Base-by-base conservation (phyloP, 2,329 filamentous ascomycete genomes). In the Lachnellula hyalina region DNA sequence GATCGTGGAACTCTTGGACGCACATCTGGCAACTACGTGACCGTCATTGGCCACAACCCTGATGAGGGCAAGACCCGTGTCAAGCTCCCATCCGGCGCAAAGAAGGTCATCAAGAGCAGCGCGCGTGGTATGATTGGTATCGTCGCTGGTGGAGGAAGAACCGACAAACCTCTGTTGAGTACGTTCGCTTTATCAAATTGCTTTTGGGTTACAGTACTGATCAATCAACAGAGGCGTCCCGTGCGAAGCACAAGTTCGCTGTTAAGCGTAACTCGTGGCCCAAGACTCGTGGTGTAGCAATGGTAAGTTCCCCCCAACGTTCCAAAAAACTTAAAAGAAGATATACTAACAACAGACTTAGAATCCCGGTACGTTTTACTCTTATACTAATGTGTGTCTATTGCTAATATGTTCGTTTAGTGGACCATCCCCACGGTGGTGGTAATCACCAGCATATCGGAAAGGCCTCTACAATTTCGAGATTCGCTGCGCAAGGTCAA, bases 201-300 rank as follows among this genome's bases (percentile, higher is more conserved):
- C 32, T 35, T 35, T 9, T 52, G 15, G 19, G 42, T 40, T 25
- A 25, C 42, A 45, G 34, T 70, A 64, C 79, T 83, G 69, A 82
- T 67, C 28, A 42, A 36, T 54, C 28, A 69, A 78, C 82, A 89
- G 86, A 99, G 93, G 94, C 94, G 73, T 97, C 93, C 73, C 90
- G 94, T 75, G 94, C 94, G 74, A 99, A 97, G 90, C 93, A 97
- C 77, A 99, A 99, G 89, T 99, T 96, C 82, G 91, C 92, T 70
- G 95, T 96, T 82, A 99, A 99, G 91, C 91, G 94, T 76, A 97
- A 99, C 90, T 93, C 86, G 75, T 99, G 94, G 94, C 94, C 94
- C 81, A 96, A 96, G 90, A 99, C 94, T 85, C 93, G 94, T 94
- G 94, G 94, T 96, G 94, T 99, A 87, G 94, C 94, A 80, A 99